Base-by-base conservation (phyloP, 371 early-diverging fungal species). In the Globomyces sp. region DNA sequence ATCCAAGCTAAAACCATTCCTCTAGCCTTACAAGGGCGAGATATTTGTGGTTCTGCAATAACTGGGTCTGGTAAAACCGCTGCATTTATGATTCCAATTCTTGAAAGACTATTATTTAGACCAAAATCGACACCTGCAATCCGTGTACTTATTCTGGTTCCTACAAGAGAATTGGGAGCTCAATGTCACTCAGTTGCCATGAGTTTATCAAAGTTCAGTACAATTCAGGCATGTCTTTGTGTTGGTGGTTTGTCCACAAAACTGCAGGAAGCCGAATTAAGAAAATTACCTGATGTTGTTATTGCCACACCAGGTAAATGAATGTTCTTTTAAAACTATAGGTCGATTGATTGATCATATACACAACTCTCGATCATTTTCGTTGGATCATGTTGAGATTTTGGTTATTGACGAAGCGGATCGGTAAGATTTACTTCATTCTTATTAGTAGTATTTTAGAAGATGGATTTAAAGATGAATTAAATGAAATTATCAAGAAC, bases 341-440 rank as follows among this genome's bases (percentile, higher is more conserved):
- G 24, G 24, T 24, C 91, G 99, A 70, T 84, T 99, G 46, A 98
- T 99, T 74, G 99, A 99, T 80, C 95, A 97, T 73, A 77, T 99
- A 39, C 89, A 91, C 70, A 98, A 99, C 75, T 93, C 98, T 45
- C 83, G 81, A 42, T 87, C 89, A 42, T 93, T 97, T 77, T 84
- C 83, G 24, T 72, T 99, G 57, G 95, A 95, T 70, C 80, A 80
- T 49, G 90, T 98, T 69, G 97, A 99, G 70, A 98, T 99, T 75
- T 72, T 99, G 50, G 91, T 99, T 13, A 93, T 99, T 88, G 99
- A 99, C 81, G 99, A 99, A 83, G 99, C 99, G 48, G 99, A 99
- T 85, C 88, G 93, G 85, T 83, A 74, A 3, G 37, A 48, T 13
- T 45, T 3, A 34, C 1, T 11, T 41, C 50, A 11, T 50, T 24